Evolutionary conservation across 176 grass and related monocot species (phyloP).

Genomic region (Lolium perenne): DNA sequence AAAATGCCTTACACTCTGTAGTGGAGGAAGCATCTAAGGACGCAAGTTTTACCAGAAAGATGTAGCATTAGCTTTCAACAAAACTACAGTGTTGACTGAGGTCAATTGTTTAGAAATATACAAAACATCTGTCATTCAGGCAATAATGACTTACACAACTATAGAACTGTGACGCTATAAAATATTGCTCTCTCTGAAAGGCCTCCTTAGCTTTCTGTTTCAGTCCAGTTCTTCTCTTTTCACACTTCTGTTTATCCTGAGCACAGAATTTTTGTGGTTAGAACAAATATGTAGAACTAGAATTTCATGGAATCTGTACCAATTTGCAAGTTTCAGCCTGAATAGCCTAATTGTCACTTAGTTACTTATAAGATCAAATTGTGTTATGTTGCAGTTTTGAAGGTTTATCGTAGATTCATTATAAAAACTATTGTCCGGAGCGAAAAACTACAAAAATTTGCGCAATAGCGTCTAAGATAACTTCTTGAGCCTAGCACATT

Average conservation of each 20-base stretch:
- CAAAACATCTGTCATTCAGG: not conserved
- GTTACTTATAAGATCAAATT: not conserved
- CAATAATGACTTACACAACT: not conserved
- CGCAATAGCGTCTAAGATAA: not conserved
- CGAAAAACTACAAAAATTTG: not conserved
- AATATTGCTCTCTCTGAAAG: conserved; percentile 5
- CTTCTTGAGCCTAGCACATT: not conserved
- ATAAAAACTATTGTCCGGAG: not conserved
- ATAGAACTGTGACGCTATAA: not conserved
- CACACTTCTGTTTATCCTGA: not conserved
- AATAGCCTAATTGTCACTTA: not conserved
- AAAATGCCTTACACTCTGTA: not conserved
- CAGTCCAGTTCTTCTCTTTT: not conserved
- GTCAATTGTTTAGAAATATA: not conserved
- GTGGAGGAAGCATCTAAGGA: not conserved
- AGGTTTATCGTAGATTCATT: not conserved
- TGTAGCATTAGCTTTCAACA: not conserved
- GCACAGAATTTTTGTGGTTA: not conserved
- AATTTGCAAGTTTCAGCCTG: not conserved
- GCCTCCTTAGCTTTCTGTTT: not conserved
- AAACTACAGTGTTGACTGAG: not conserved
- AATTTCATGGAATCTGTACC: not conserved
- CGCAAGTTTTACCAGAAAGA: not conserved
- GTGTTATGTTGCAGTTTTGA: not conserved
- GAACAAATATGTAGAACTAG: conserved; percentile 11